phyloP scores from a whole-genome alignment of 139 green algal species.

The Yamagishiella unicocca region DNA sequence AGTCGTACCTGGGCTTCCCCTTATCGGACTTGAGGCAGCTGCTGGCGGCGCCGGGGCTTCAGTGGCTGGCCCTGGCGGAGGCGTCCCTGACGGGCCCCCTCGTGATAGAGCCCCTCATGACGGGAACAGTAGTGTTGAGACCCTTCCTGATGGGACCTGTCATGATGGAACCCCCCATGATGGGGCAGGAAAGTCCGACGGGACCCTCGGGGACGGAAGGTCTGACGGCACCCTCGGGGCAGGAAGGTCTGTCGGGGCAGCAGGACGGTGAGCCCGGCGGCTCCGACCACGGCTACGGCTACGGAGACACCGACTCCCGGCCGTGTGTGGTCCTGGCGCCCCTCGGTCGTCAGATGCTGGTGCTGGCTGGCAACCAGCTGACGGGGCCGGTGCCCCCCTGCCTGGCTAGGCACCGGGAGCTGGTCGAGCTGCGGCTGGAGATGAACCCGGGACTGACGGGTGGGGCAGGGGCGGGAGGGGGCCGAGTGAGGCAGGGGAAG shows the following conservation, averaged over 20 bases:
- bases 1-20: background rate
- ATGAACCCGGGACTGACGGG: background rate
- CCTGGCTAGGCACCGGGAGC: background rate
- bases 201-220: background rate
- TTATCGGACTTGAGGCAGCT: background rate
- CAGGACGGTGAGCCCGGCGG: background rate
- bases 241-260: background rate
- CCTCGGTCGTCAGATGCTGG: background rate
- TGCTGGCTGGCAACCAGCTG: constrained; percentile 5
- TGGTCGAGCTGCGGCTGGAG: constrained; percentile 12
- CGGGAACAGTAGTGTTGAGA: background rate
- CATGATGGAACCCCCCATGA: background rate
- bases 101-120: background rate
- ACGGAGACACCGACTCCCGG: background rate
- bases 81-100: constrained; percentile 8
- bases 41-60: background rate
- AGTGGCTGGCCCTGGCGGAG: background rate
- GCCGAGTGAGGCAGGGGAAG: no score
- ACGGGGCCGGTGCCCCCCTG: background rate
- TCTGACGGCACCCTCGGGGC: background rate
- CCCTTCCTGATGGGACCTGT: constrained; percentile 4
- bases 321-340: background rate
- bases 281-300: background rate
- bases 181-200: background rate
- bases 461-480: background rate